These are phyloP conservation scores for Huiozyma sinensis DNA, from an alignment of 805 yeast genomes.

Conservation along the genomic window DNA sequence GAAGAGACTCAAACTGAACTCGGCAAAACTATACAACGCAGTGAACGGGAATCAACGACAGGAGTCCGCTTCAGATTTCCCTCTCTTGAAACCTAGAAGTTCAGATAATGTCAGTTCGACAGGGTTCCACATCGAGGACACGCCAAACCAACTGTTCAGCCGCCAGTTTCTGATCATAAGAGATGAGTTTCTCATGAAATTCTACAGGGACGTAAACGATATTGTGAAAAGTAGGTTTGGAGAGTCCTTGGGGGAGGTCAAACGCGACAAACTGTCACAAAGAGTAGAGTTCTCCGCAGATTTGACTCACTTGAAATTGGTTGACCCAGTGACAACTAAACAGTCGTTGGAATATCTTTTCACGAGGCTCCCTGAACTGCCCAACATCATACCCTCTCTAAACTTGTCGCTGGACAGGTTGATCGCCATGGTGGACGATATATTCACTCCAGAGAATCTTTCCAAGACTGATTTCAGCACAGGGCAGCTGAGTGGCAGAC, in stretches of 20 bases:
- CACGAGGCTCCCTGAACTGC: conserved; percentile 8
- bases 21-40: background rate
- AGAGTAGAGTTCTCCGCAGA: background rate
- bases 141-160: conserved; percentile 12
- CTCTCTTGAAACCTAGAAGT: background rate
- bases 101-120: too few species aligned
- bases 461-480: background rate
- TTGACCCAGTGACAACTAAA: background rate
- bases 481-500: background rate
- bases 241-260: conserved; percentile 4
- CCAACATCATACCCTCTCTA: conserved; percentile 8
- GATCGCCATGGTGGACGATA: conserved; percentile 5
- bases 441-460: background rate
- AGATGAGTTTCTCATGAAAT: conserved; percentile 13
- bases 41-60: background rate
- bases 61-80: background rate
- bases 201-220: conserved; percentile 10
- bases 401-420: background rate
- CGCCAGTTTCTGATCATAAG: conserved; percentile 10
- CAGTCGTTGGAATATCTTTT: conserved; percentile 6
- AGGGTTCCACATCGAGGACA: conserved; percentile 1
- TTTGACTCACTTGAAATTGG: too few species aligned
- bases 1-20: too few species aligned
- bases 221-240: conserved; percentile 8
- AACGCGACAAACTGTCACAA: conserved; percentile 3